Evolutionary conservation across 2,329 filamentous ascomycete genomes (phyloP).

Genomic region (Plenodomus biglobosus): DNA sequence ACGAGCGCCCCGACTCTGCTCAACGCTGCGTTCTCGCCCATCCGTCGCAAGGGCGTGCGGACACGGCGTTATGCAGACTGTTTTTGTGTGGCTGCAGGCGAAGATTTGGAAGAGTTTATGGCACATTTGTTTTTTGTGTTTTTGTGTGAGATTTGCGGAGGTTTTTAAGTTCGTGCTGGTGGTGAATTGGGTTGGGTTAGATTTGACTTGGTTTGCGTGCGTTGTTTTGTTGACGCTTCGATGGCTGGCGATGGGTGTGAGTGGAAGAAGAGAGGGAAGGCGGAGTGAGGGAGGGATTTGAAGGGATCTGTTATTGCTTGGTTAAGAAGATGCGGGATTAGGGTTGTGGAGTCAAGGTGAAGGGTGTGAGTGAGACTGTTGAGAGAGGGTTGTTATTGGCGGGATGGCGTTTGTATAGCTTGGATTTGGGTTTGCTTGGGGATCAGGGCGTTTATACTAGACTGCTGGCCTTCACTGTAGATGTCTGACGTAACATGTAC

Average conservation of each 20-base stretch:
- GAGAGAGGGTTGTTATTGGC: background rate
- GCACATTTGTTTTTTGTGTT: slow-evolving; percentile 21
- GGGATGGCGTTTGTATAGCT: background rate
- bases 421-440: background rate
- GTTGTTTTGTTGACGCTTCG: no score
- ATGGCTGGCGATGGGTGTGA: no score
- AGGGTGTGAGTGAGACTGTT: background rate
- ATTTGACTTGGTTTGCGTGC: background rate
- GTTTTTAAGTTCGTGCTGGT: background rate
- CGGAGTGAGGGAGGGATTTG: no score
- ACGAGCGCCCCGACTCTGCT: no score
- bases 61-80: slow-evolving; percentile 33
- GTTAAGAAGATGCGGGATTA: no score
- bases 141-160: background rate
- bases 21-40: background rate
- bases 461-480: background rate
- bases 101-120: slow-evolving; percentile 29
- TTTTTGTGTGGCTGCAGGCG: slow-evolving; percentile 28
- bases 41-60: slow-evolving; percentile 12
- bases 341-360: no score
- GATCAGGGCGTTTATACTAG: background rate
- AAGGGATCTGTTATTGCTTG: no score
- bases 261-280: no score
- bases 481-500: background rate
- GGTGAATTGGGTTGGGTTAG: background rate